These are phyloP conservation scores for Luvunga scandens DNA, from an alignment of 345 rosid species.

Conservation along the genomic window DNA sequence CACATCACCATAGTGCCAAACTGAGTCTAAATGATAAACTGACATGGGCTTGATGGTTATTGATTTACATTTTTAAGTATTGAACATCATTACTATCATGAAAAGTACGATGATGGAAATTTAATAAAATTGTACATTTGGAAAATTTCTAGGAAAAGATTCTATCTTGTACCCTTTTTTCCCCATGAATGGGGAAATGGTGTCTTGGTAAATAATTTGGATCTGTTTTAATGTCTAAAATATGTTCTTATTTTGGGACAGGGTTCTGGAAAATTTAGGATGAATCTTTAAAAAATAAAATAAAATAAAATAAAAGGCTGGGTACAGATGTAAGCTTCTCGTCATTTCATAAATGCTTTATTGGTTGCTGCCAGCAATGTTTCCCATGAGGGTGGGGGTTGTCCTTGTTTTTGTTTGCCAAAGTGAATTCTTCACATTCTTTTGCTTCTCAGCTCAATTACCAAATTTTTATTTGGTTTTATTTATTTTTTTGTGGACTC, in stretches of 20 bases:
- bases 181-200: neutral
- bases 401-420: neutral
- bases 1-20: no score
- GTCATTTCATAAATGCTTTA: neutral
- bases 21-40: neutral
- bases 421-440: neutral
- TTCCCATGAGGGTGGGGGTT: neutral
- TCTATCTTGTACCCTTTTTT: neutral
- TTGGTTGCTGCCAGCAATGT: neutral
- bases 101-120: neutral
- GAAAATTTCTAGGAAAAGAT: neutral
- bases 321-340: neutral
- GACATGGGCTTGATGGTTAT: neutral
- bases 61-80: neutral
- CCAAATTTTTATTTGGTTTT: neutral
- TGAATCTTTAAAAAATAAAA: neutral
- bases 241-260: neutral
- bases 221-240: neutral
- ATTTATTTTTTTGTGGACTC: neutral
- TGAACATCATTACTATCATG: neutral
- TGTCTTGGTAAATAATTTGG: neutral
- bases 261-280: neutral
- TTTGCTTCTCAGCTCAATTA: neutral
- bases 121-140: neutral
- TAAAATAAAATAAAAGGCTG: accelerated